Conservation (phyloP, 805 yeast genomes). For the Komagataella populi region DNA sequence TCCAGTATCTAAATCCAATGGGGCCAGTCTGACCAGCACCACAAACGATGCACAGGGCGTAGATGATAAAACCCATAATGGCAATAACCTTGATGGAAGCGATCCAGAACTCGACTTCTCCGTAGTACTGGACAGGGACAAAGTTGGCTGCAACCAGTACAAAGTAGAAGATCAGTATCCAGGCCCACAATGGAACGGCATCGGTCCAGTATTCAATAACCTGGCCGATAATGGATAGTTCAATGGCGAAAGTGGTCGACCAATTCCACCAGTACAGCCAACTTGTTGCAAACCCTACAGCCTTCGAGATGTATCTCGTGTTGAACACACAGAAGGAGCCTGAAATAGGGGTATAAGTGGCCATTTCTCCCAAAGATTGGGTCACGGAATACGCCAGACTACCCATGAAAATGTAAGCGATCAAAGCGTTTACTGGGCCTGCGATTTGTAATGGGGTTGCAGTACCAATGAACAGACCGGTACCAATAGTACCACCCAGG, state of each 20-base stretch:
- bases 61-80: conserved; percentile 55
- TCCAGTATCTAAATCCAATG: conserved; percentile 71
- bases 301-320: conserved; percentile 55
- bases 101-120: conserved; percentile 69
- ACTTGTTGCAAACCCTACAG: conserved; percentile 60
- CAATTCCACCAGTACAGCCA: conserved; percentile 70
- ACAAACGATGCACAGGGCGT: conserved; percentile 58
- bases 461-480: conserved; percentile 62
- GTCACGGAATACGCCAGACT: conserved; percentile 51
- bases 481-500: conserved; percentile 70
- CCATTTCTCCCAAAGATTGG: conserved; percentile 72
- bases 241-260: conserved; percentile 67
- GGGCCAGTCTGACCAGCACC: conserved; percentile 62
- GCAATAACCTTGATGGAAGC: conserved; percentile 56
- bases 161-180: conserved; percentile 58
- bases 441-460: conserved; percentile 38
- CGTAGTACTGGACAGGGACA: conserved; percentile 57
- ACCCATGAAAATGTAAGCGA: conserved; percentile 56
- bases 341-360: conserved; percentile 58
- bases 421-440: conserved; percentile 59
- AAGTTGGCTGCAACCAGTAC: conserved; percentile 38
- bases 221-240: conserved; percentile 60
- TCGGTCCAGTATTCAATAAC: conserved; percentile 52
- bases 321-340: conserved; percentile 61
- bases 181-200: conserved; percentile 57